Evolutionary conservation across 257 asterid genomes (phyloP).

Genomic region (Nicotiana noctiflora): DNA sequence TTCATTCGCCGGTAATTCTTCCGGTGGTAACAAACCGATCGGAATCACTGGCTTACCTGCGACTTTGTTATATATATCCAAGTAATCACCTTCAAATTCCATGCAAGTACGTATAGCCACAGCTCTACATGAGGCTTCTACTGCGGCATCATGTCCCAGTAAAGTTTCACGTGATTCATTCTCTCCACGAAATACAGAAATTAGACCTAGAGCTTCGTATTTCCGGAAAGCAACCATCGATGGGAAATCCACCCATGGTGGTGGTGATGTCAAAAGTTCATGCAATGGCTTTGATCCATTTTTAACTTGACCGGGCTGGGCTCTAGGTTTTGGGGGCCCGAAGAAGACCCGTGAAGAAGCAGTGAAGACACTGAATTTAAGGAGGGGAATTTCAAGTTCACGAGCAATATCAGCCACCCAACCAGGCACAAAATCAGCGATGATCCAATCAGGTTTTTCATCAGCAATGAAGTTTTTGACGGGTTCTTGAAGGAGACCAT

Average conservation of each 20-base stretch:
- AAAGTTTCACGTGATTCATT: slow-evolving; percentile 4
- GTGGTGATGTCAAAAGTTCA: neutral
- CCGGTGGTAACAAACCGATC: slow-evolving; percentile 17
- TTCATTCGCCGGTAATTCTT: neutral
- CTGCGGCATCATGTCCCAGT: neutral
- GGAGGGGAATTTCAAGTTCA: neutral
- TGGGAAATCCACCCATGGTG: slow-evolving; percentile 17
- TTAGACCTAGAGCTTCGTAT: neutral
- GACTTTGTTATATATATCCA: neutral
- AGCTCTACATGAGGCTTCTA: neutral
- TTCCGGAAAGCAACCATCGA: slow-evolving; percentile 3
- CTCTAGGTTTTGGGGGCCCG: neutral
- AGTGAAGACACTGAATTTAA: neutral
- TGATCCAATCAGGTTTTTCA: neutral
- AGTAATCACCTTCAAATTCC: neutral
- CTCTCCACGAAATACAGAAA: neutral
- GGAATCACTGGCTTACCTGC: slow-evolving; percentile 5
- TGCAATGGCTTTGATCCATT: neutral
- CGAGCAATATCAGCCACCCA: neutral
- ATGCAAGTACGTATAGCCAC: neutral
- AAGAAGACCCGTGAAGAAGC: slow-evolving; percentile 1
- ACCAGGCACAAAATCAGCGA: neutral
- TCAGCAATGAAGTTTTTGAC: neutral
- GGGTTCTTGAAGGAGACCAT: neutral
- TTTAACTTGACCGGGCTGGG: neutral